phyloP scores from a whole-genome alignment of 306 rosid species.

The Gleditsia sinensis region DNA sequence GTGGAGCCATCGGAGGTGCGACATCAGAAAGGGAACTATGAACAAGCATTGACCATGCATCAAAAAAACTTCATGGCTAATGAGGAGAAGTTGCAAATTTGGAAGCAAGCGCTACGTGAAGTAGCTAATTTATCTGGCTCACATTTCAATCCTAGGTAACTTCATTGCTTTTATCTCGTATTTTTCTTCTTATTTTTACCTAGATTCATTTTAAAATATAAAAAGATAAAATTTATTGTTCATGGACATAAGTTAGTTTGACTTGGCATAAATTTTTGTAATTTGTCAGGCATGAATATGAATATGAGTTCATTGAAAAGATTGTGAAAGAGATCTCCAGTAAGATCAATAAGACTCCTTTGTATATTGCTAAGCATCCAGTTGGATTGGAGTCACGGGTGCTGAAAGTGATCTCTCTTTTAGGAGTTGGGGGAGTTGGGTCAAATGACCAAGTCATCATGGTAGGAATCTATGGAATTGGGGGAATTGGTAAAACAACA shows the following conservation, averaged over 20 bases:
- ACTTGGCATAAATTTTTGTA: not conserved
- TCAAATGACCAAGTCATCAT: not conserved
- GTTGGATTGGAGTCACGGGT: not conserved
- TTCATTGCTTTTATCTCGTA: no score
- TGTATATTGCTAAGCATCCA: not conserved
- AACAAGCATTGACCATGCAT: not conserved
- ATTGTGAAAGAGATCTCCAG: not conserved
- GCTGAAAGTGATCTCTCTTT: not conserved
- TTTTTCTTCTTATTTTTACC: no score
- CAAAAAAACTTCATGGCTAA: not conserved
- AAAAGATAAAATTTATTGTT: no score
- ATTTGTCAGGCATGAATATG: not conserved
- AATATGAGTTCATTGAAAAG: not conserved
- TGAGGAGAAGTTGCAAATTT: not conserved
- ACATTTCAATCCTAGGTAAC: no score
- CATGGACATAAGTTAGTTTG: no score
- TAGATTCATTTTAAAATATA: no score
- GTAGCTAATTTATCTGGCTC: no score
- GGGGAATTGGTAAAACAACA: not conserved
- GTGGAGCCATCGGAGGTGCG: no score
- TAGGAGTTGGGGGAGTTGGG: not conserved
- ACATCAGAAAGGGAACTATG: no score
- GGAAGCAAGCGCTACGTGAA: not conserved
- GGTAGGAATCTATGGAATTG: not conserved
- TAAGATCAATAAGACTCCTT: not conserved